Base-by-base conservation (phyloP, 805 yeast genomes). In the Hanseniaspora clermontiae region DNA sequence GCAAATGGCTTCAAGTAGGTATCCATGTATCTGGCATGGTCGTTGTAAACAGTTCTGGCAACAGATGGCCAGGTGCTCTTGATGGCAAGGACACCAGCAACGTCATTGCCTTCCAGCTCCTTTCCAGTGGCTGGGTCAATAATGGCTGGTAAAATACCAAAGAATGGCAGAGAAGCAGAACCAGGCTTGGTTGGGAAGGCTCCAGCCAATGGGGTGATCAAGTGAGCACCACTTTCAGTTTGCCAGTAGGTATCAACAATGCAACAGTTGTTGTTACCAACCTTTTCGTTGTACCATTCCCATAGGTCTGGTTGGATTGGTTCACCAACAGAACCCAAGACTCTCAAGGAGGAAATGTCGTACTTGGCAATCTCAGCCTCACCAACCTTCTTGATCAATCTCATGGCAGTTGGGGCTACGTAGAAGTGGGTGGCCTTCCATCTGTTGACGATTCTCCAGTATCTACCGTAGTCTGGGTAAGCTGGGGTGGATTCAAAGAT, bases 161-260 rank as follows among this genome's bases (percentile, higher is more conserved):
- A 93, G 78, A 91, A 90, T 62, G 98, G 98, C 61, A 87, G 78
- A 36, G 97, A 84, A 32, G 97, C 97, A 52, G 96, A 84, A 62
- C 98, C 98, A 27, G 98, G 97, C 72, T 93, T 93, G 61, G 93
- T 86, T 64, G 96, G 95, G 45, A 91, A 82, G 42, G 85, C 84
- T 69, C 98, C 97, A 17, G 97, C 95, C 64, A 93, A 72, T 60
- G 97, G 96, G 47, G 96, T 84, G 70, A 93, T 84, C 70, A 93
- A 77, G 68, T 91, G 97, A 38, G 96, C 85, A 57, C 98, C 98
- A 14, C 95, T 84, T 75, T 93, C 98, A 40, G 97, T 93, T 76
- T 90, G 96, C 98, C 98, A 93, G 79, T 89, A 89, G 48, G 98
- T 93, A 73, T 93, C 98, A 65, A 87, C 83, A 63, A 91, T 83